A percentile compares a stretch with the other conserved stretches of the same genome.
These are phyloP conservation scores for Cephalotrichum gorgonifer DNA, from an alignment of 2,329 filamentous ascomycete genomes.

Conservation along the genomic window DNA sequence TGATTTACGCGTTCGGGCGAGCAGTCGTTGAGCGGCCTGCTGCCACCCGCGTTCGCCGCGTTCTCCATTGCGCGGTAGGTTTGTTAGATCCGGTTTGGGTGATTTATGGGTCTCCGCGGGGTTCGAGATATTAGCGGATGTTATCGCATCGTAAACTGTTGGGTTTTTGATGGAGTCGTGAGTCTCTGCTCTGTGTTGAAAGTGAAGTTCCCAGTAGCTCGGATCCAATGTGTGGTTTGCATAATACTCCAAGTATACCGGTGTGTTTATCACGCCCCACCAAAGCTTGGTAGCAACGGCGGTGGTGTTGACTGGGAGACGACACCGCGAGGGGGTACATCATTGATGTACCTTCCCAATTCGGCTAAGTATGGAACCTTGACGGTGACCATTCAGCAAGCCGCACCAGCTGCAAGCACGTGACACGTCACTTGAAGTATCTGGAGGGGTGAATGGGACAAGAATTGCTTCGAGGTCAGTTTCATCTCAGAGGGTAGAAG, in stretches of 20 bases:
- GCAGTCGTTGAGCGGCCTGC: constrained; percentile 1
- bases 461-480: no score
- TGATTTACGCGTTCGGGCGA: constrained; percentile 57
- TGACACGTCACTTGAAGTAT: no score
- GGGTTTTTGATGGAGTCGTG: background rate
- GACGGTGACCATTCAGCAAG: no score
- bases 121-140: background rate
- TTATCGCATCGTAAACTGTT: background rate
- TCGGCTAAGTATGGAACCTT: background rate
- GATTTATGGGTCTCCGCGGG: background rate
- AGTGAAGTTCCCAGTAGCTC: background rate
- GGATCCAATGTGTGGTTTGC: background rate
- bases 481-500: no score
- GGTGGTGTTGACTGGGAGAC: background rate
- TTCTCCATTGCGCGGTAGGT: constrained; percentile 1
- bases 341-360: background rate
- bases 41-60: constrained; percentile 1
- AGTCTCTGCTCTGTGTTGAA: background rate
- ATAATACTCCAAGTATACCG: background rate
- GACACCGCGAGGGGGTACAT: background rate
- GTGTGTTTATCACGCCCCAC: background rate
- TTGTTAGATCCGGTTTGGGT: background rate
- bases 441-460: no score
- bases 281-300: background rate
- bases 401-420: no score